Evolutionary conservation across 2,329 filamentous ascomycete species (phyloP).

Genomic region (Fusarium sp.): DNA sequence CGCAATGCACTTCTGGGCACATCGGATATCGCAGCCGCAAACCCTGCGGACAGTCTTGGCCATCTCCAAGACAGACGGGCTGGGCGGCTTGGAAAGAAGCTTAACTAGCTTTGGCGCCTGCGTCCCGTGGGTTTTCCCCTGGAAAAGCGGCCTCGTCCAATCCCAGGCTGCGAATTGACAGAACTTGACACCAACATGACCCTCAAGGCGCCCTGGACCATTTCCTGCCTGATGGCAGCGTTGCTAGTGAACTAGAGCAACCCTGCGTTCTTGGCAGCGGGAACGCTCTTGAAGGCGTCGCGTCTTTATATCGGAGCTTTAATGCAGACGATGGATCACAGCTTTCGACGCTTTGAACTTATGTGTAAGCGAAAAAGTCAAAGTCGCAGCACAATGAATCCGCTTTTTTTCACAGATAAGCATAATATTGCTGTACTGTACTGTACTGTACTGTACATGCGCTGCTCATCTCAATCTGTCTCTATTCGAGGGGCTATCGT

Average conservation of each 20-base stretch:
- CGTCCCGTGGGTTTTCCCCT: conserved; percentile 42
- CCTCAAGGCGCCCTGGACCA: conserved; percentile 8
- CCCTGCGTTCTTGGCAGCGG: conserved; percentile 39
- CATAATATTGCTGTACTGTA: too few species aligned
- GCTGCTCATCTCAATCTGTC: too few species aligned
- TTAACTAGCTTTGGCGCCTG: conserved; percentile 43
- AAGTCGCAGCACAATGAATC: background rate
- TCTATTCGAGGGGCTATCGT: too few species aligned
- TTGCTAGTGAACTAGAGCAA: conserved; percentile 23
- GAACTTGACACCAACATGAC: conserved; percentile 22
- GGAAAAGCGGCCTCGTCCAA: conserved; percentile 37
- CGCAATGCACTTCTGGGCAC: background rate
- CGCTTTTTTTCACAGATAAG: too few species aligned
- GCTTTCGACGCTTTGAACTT: too few species aligned
- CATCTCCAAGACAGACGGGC: conserved; percentile 12
- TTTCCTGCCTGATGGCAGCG: conserved; percentile 31
- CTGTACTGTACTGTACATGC: too few species aligned
- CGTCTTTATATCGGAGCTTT: conserved; percentile 14
- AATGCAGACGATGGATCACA: background rate
- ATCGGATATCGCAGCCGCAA: conserved; percentile 2
- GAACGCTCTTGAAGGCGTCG: conserved; percentile 20
- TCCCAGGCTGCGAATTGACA: conserved; percentile 36
- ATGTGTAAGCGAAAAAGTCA: too few species aligned
- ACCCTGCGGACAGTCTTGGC: conserved; percentile 1
- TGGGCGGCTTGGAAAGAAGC: conserved; percentile 41